These are phyloP conservation scores for Lactarius hatsudake DNA, from an alignment of 768 basidiomycete species.

Conservation along the genomic window DNA sequence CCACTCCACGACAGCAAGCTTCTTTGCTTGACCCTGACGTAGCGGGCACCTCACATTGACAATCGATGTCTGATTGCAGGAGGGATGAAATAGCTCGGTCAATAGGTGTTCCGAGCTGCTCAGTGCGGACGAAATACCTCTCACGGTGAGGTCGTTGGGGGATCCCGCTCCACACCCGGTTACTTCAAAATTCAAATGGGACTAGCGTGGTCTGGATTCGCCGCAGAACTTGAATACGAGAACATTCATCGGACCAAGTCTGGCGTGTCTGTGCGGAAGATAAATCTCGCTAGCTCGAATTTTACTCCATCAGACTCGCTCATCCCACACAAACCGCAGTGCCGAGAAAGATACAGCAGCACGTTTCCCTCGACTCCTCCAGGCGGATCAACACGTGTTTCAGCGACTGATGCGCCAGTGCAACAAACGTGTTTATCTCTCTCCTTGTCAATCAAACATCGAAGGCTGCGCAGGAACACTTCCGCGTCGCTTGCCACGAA, in stretches of 20 bases:
- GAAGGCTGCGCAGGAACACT: slow-evolving; percentile 1
- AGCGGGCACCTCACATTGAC: not conserved
- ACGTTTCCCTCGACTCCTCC: not conserved
- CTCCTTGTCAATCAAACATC: slow-evolving; percentile 4
- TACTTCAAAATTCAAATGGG: not conserved
- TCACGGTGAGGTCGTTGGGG: not conserved
- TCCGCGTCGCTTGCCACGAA: not conserved
- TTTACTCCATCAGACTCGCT: not conserved
- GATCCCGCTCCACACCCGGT: not conserved
- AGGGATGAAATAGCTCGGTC: not conserved
- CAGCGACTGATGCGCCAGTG: not conserved
- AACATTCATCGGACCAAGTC: not conserved
- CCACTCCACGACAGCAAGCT: no score
- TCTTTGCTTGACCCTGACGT: not conserved
- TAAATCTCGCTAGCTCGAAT: not conserved
- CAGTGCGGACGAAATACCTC: not conserved
- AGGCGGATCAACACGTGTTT: slow-evolving; percentile 2
- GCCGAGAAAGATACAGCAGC: not conserved
- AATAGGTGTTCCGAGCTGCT: not conserved
- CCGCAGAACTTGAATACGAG: not conserved
- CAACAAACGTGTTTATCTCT: not conserved
- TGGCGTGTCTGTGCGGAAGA: not conserved
- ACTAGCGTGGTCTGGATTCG: not conserved
- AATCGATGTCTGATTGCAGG: not conserved
- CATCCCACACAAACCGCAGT: not conserved